phyloP scores from a whole-genome alignment of 352 stramenopile species.

The Phytophthora chlamydospora region DNA sequence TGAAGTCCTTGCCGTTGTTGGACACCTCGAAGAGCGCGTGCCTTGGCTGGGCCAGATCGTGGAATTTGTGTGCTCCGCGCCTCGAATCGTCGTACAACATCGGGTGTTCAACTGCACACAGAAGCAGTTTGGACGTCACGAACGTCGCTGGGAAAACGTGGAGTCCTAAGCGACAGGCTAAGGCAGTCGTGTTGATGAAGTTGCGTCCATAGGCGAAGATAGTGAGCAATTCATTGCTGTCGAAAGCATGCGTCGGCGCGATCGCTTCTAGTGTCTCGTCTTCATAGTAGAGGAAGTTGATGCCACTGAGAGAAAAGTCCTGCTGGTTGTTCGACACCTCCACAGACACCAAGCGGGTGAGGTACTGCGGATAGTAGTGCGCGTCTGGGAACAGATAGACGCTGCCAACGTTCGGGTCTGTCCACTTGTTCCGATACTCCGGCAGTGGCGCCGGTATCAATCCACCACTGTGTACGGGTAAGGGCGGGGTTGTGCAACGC shows the following conservation, averaged over 20 bases:
- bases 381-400: slow-evolving; percentile 79
- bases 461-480: slow-evolving; percentile 60
- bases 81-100: slow-evolving; percentile 47
- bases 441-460: slow-evolving; percentile 67
- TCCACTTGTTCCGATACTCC: slow-evolving; percentile 69
- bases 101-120: slow-evolving; percentile 82
- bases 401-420: slow-evolving; percentile 68
- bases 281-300: slow-evolving; percentile 93
- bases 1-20: slow-evolving; percentile 96
- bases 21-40: slow-evolving; percentile 90
- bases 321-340: slow-evolving; percentile 97
- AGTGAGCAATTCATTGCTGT: slow-evolving; percentile 42
- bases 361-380: slow-evolving; percentile 91
- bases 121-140: slow-evolving; percentile 79
- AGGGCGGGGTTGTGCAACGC: slow-evolving; percentile 77
- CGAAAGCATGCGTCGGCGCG: slow-evolving; percentile 61
- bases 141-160: slow-evolving; percentile 86
- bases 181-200: slow-evolving; percentile 93
- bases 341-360: slow-evolving; percentile 87
- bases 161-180: slow-evolving; percentile 91
- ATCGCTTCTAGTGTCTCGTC: slow-evolving; percentile 79
- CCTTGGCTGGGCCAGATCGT: slow-evolving; percentile 29
- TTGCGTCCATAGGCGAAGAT: slow-evolving; percentile 77
- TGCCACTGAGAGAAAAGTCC: slow-evolving; percentile 92
- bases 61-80: slow-evolving; percentile 19